Conservation (phyloP, 108 stramenopile species). For the Heterococcus sp. region DNA sequence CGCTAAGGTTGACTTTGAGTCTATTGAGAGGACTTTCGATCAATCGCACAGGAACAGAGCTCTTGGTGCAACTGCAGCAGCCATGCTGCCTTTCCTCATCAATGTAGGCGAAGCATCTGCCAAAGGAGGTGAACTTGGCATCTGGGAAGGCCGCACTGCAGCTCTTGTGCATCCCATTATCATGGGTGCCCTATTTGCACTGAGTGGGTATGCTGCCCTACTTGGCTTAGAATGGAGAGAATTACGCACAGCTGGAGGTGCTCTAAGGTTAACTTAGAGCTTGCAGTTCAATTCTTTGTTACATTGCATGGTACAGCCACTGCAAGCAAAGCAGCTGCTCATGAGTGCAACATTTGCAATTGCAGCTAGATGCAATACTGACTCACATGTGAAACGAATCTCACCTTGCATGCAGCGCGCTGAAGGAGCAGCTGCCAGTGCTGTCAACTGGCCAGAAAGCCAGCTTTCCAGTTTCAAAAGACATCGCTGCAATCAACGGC, state of each 20-base stretch:
- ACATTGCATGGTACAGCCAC: no score
- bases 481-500: constrained; percentile 54
- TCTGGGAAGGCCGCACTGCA: constrained; percentile 19
- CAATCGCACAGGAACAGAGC: no score
- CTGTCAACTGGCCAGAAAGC: constrained; percentile 36
- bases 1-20: no score
- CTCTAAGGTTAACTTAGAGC: background rate
- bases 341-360: no score
- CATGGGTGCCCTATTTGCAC: constrained; percentile 59
- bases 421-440: constrained; percentile 58
- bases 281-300: no score
- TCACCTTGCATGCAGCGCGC: constrained; percentile 43
- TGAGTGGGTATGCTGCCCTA: constrained; percentile 69
- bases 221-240: constrained; percentile 88
- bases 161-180: constrained; percentile 80
- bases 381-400: no score
- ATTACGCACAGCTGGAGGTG: constrained; percentile 67
- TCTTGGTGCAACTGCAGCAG: constrained; percentile 21
- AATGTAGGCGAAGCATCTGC: constrained; percentile 31
- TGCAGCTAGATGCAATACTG: no score
- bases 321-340: no score
- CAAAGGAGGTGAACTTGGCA: constrained; percentile 45
- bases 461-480: constrained; percentile 49
- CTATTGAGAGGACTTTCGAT: no score
- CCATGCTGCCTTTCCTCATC: constrained; percentile 13